These are phyloP conservation scores for Athelia sp. DNA, from an alignment of 1,284 basidiomycete genomes.

Conservation along the genomic window DNA sequence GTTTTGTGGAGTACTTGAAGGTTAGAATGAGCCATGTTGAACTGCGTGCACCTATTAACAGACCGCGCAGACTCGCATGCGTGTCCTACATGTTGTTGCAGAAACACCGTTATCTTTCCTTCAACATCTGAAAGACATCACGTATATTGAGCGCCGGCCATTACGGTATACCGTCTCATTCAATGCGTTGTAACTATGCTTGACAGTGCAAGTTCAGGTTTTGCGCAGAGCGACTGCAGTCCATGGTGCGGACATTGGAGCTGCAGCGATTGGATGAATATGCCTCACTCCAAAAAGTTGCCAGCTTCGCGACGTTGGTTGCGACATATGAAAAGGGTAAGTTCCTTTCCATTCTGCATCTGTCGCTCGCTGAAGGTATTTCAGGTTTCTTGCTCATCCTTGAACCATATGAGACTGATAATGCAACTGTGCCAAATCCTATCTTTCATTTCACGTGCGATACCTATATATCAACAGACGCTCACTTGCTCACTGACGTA, in stretches of 20 bases:
- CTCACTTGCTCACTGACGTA: constrained; percentile 5
- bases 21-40: constrained; percentile 33
- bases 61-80: constrained; percentile 83
- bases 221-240: constrained; percentile 94
- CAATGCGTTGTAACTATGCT: background rate
- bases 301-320: constrained; percentile 93
- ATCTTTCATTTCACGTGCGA: constrained; percentile 97
- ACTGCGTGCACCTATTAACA: constrained; percentile 1
- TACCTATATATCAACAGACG: constrained; percentile 11
- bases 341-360: constrained; percentile 1
- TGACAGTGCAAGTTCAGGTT: constrained; percentile 52
- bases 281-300: constrained; percentile 90
- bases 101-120: constrained; percentile 98
- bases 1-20: constrained; percentile 99
- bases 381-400: constrained; percentile 94
- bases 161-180: constrained; percentile 55
- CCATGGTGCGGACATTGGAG: constrained; percentile 90
- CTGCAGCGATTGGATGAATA: constrained; percentile 91
- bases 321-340: constrained; percentile 97
- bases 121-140: constrained; percentile 98
- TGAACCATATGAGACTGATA: constrained; percentile 98
- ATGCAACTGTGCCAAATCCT: constrained; percentile 97
- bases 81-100: constrained; percentile 98
- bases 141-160: constrained; percentile 97
- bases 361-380: constrained; percentile 7